Conservation (phyloP, 169 alveolate genomes). For the Plasmodium blacklocki region DNA sequence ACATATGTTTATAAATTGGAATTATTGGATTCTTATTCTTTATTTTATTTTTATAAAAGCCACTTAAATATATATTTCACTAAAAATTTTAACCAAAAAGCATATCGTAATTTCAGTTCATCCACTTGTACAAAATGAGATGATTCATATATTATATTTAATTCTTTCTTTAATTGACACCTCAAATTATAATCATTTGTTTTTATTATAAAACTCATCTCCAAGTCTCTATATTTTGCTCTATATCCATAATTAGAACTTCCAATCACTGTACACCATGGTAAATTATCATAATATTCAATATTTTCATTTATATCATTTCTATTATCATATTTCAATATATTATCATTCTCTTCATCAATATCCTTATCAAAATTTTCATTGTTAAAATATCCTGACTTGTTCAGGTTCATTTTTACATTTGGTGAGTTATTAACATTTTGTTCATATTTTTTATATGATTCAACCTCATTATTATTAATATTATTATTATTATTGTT, state of each 20-base stretch:
- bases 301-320: slow-evolving; percentile 38
- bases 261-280: slow-evolving; percentile 85
- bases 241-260: slow-evolving; percentile 85
- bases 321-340: slow-evolving; percentile 49
- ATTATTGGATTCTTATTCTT: too few relatives aligned
- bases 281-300: slow-evolving; percentile 38
- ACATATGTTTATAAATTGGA: too few relatives aligned
- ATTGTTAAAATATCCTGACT: slow-evolving; percentile 80
- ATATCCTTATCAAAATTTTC: neutral
- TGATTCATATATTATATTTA: slow-evolving; percentile 77
- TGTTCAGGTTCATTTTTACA: slow-evolving; percentile 81
- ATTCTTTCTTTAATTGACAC: slow-evolving; percentile 79
- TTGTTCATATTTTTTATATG: slow-evolving; percentile 2
- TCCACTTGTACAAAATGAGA: slow-evolving; percentile 76
- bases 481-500: neutral
- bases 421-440: slow-evolving; percentile 71
- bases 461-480: neutral
- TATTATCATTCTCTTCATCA: slow-evolving; percentile 63
- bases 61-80: slow-evolving; percentile 50
- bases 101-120: slow-evolving; percentile 70
- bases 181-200: slow-evolving; percentile 80
- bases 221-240: slow-evolving; percentile 83
- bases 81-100: slow-evolving; percentile 21
- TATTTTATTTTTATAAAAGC: slow-evolving; percentile 25
- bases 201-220: slow-evolving; percentile 81